Base-by-base conservation (phyloP, 2,329 filamentous ascomycete species). In the Aspergillus aculeatinus region DNA sequence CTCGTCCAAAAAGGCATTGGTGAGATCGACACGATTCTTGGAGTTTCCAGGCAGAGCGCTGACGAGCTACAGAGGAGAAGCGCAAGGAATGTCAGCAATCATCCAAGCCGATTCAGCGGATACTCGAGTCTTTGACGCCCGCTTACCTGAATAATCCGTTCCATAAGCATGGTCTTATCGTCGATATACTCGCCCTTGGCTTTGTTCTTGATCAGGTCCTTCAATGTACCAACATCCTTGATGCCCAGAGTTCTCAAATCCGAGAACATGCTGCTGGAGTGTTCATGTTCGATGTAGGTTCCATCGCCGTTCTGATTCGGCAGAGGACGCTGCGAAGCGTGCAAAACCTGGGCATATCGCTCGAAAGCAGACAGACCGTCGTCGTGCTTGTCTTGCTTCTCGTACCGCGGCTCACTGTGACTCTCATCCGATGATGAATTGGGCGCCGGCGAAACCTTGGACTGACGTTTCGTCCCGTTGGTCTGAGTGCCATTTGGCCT, bases 81-180 rank as follows among this genome's bases (percentile, higher is more conserved):
- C 25, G 5, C n/a, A 52, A 39, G 55, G 58, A 21, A 52, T 29
- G 0, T 25, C 12, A 19, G 25, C 21, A 29, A 10, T 42, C 7
- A 16, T 6, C 16, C 27, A n/a, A 4, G 27, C n/a, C 14, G 47
- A 33, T n/a, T 19, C 11, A 9, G 44, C 14, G 48, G 39, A 33
- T 12, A 27, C 14, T 16, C 39, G 14, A 16, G 23, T 2, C 1
- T 44, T 33, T 27, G 47, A 27, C n/a, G 25, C 11, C 33, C 21
- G 23, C 71, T 63, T 72, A 80, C 79, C 67, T 82, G 84, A 61
- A 92, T 91, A 5, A 89, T 82, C 7, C 85, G 81, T 73, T 92
- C 89, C 86, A 92, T 90, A 49, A 91, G 79, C 81, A 91, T 89
- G 1, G 87, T 89, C 76, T 89, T 90, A 77, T 94, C 91, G 67